Evolutionary conservation across 176 grass and related monocot species (phyloP), one percentile per base, ranked within the genome.

Genomic region (Zoysia japonica): DNA sequence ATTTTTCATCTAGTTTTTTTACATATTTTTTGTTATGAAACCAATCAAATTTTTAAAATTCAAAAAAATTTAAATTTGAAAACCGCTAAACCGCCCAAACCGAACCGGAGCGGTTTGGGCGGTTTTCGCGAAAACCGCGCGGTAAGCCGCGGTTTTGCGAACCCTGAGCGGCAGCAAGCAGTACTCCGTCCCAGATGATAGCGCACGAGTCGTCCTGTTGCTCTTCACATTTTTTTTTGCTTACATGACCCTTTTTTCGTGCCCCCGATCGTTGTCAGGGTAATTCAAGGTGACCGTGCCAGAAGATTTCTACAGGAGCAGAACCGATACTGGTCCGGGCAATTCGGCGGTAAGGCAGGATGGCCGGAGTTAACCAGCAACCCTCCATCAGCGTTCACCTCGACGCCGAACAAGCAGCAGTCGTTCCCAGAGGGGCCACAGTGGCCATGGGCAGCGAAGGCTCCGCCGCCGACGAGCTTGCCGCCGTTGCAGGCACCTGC

Each of bases 241-340:
- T 80, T 10, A 70, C 20, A 9, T 28, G 28, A 28, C 28, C 28
- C 56, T 40, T 7, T 77, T 57, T 53, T 51, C 13, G 10, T 70
- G 43, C 9, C 7, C 28, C 41, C 71, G 71, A 85, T 81, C 61
- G 85, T 66, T 85, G 57, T 11, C 51, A 89, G 87, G 66, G 9
- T 28, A 3, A 49, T 59, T 59, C 78, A 72, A 9, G 50, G 66
- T 16, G 28, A 44, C 47, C 50, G 54, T 19, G 6, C 56, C 50
- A 65, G 75, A 16, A 67, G 74, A 84, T 49, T 38, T 12, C 64
- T 77, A 10, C 82, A 19, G 10, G 78, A 66, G 15, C 82, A 42
- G 7, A 61, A n/a, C 72, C 67, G 20, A 14, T 83, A 83, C 75
- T 40, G 68, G 52, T 72, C 72, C 50, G 71, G 41, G 7, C 7